Base-by-base conservation (phyloP, 805 yeast species). In the Ogataea pini region DNA sequence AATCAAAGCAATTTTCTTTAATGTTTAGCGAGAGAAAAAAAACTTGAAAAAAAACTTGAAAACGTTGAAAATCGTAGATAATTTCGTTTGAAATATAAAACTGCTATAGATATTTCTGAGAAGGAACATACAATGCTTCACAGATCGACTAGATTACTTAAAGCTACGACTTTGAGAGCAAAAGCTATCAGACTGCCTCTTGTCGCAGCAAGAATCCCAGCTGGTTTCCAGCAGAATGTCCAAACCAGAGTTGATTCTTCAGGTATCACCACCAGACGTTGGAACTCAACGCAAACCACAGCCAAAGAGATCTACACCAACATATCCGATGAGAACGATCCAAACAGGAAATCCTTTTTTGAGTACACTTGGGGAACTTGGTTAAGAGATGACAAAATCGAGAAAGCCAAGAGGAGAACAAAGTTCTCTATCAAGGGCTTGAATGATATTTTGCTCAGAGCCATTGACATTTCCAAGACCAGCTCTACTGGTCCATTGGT, bases 301-400 rank as follows among this genome's bases (percentile, higher is more conserved):
- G 54, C 53, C 20, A 58, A 45, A 34, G 76, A 72, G 57, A 63
- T 70, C n/a, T 72, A 63, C 62, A 85, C 91, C 45, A 75, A 75
- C 50, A 61, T 86, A 19, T 67, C 77, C 24, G 85, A 85, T 58
- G 79, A 80, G 47, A 68, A 73, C 33, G 91, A 86, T 61, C 89
- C 89, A 9, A 71, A 80, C 42, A 76, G 91, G 67, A 78, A 77
- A 47, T 74, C 80, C 36, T 88, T 94, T 61, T 92, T 89, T 73
- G 81, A 86, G 58, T 92, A 90, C 64, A 75, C 94, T 2, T 92
- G 98, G 96, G 99, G 99, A 41, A 79, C 96, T 6, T 92, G 98
- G 98, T 71, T 91, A 59, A 80, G 76, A 54, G 80, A 92, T 62
- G 96, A 94, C 64, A 77, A 75, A 47, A 68, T 67, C 27, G 91